phyloP scores from a whole-genome alignment of 139 green algal genomes.

The Pseudopediastrum boryanum region DNA sequence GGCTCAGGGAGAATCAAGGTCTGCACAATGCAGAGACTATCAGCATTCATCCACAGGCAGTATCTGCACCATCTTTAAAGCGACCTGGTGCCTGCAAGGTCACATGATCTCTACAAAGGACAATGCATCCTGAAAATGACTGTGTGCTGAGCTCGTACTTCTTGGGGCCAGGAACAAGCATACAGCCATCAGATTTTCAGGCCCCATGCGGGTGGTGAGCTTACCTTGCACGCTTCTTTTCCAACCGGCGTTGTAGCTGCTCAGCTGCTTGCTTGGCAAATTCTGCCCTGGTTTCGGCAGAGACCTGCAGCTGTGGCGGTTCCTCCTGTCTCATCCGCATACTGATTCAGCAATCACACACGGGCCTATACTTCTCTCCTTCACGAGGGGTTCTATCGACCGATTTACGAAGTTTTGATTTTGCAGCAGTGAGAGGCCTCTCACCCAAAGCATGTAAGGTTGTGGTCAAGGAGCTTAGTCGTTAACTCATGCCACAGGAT shows the following conservation, averaged over 20 bases:
- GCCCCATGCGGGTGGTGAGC: background rate
- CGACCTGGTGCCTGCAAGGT: no score
- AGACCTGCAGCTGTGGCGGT: constrained; percentile 17
- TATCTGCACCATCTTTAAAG: background rate
- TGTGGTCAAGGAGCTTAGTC: background rate
- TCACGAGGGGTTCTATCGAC: background rate
- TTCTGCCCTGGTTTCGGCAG: constrained; percentile 5
- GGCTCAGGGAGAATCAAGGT: no score
- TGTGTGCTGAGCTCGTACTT: background rate
- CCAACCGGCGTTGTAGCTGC: constrained; percentile 14
- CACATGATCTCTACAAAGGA: background rate
- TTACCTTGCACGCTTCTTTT: constrained; percentile 24
- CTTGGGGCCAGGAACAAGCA: background rate
- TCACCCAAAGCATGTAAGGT: background rate
- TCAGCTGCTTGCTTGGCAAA: constrained; percentile 22
- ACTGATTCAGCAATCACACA: no score
- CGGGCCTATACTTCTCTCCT: background rate
- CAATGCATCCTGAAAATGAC: background rate
- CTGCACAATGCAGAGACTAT: background rate
- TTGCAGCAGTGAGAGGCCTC: background rate
- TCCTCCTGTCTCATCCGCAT: constrained; percentile 8
- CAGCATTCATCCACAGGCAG: background rate
- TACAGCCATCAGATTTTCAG: background rate
- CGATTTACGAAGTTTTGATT: background rate
- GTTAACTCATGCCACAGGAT: background rate